Evolutionary conservation across 352 stramenopile genomes (phyloP).

Genomic region (Globisporangium iwayamae): DNA sequence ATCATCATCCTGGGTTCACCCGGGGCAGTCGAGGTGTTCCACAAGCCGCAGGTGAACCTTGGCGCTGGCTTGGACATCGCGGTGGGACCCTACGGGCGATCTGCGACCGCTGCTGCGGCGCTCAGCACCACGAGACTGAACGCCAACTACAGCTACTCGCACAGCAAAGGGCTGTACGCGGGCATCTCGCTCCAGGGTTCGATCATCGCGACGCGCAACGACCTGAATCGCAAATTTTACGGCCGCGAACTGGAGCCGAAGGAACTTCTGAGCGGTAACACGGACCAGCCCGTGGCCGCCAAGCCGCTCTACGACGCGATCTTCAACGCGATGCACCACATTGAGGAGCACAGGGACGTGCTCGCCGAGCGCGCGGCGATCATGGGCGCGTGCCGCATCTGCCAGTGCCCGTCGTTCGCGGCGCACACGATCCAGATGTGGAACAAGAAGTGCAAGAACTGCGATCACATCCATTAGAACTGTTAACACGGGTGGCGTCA

Average conservation of each 20-base stretch:
- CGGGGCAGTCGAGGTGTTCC: slow-evolving; percentile 82
- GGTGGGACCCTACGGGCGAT: slow-evolving; percentile 80
- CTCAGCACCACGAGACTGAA: slow-evolving; percentile 47
- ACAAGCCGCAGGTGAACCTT: slow-evolving; percentile 78
- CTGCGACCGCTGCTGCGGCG: slow-evolving; percentile 52
- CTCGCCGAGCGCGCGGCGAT: slow-evolving; percentile 28
- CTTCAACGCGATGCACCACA: slow-evolving; percentile 30
- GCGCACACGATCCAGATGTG: slow-evolving; percentile 44
- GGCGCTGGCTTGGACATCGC: slow-evolving; percentile 84
- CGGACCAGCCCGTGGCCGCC: slow-evolving; percentile 36
- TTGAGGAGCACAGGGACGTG: slow-evolving; percentile 36
- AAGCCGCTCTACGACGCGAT: slow-evolving; percentile 56
- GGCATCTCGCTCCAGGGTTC: slow-evolving; percentile 89
- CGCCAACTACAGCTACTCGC: slow-evolving; percentile 89
- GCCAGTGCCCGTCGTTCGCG: slow-evolving; percentile 39
- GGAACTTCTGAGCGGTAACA: slow-evolving; percentile 36
- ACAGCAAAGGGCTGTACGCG: slow-evolving; percentile 88
- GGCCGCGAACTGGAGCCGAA: slow-evolving; percentile 51
- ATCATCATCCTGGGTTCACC: slow-evolving; percentile 90
- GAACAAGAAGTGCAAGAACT: slow-evolving; percentile 67
- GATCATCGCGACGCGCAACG: slow-evolving; percentile 71
- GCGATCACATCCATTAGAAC: slow-evolving; percentile 40
- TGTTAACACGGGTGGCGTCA: too few species aligned
- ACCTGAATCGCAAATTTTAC: slow-evolving; percentile 93
- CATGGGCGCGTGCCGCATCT: slow-evolving; percentile 37